Base-by-base conservation (phyloP, 202 grass and related monocot genomes). In the Dendrocalamus latiflorus region DNA sequence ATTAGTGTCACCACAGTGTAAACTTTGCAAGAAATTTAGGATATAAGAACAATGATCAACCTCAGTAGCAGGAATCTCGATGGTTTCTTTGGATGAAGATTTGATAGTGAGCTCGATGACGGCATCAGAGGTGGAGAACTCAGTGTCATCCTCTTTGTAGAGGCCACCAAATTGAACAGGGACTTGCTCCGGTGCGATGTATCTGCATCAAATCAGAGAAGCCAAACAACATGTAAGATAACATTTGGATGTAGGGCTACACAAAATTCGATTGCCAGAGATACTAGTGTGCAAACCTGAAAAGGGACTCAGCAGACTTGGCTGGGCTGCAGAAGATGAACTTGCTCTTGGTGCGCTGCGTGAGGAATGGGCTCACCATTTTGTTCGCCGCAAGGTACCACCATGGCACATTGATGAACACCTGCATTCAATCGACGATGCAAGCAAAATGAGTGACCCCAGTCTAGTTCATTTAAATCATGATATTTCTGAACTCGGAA, bases 391-490 rank as follows among this genome's bases (percentile, higher is more conserved):
- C 96, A 14, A 99, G 84, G 75, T 99, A 99, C 96, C 96, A 99
- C 96, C 96, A 99, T 33, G 96, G 96, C 38, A 96, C 96, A 81
- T 99, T 99, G 83, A 99, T 96, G 91, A 99, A 99, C 61, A 99
- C 86, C 96, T 99, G 79, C 38, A 69, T 11, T 79, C 51, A 26
- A 26, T 26, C 26, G 26, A 26, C 26, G 26, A 26, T 26, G 26
- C 26, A 26, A 26, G 26, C 26, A 26, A 26, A 26, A n/a, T n/a
- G n/a, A n/a, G n/a, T n/a, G n/a, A n/a, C n/a, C n/a, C n/a, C n/a
- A n/a, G n/a, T n/a, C n/a, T n/a, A n/a, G n/a, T n/a, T n/a, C n/a
- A n/a, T n/a, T n/a, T n/a, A n/a, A n/a, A n/a, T n/a, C n/a, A n/a
- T n/a, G n/a, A n/a, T n/a, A n/a, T n/a, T n/a, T n/a, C n/a, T n/a